A percentile compares a stretch with the other conserved stretches of the same genome.
phyloP scores from a whole-genome alignment of 2,329 filamentous ascomycete genomes.

The Colletotrichum orchidophilum region DNA sequence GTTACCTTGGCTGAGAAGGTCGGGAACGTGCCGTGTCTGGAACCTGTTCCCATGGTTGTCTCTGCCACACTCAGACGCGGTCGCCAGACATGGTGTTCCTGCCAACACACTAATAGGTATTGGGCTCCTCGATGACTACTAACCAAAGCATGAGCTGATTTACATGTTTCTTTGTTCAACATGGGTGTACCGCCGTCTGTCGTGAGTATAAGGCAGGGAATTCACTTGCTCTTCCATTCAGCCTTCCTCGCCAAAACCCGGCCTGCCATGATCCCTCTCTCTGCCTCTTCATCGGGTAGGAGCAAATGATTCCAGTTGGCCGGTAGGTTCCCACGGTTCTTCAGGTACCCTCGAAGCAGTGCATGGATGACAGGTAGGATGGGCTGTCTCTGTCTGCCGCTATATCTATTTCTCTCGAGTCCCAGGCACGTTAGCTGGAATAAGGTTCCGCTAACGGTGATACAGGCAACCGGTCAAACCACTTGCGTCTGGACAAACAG shows the following conservation, averaged over 20 bases:
- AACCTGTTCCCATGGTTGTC: neutral
- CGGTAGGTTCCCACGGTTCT: neutral
- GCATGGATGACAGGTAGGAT: neutral
- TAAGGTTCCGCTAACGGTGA: neutral
- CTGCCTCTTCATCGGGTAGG: neutral
- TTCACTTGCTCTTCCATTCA: neutral
- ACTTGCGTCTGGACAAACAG: neutral
- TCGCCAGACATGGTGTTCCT: neutral
- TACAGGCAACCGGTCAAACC: neutral
- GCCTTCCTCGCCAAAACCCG: neutral
- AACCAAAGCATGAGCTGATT: neutral
- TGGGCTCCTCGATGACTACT: neutral
- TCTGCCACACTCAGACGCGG: neutral
- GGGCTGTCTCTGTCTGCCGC: neutral
- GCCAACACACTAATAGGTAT: neutral
- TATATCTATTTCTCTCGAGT: neutral
- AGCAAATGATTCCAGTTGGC: neutral
- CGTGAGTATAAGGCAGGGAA: neutral
- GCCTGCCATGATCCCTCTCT: neutral
- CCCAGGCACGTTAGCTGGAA: neutral
- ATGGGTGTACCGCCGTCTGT: neutral
- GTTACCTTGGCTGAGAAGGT: too few relatives aligned
- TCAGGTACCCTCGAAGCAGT: neutral
- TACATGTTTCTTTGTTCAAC: neutral
- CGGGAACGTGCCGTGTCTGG: too few relatives aligned